Percentiles rank a stretch among this genome's conserved stretches.
These are phyloP conservation scores for Secale cereale DNA, from an alignment of 176 grass and related monocot species.

Conservation along the genomic window DNA sequence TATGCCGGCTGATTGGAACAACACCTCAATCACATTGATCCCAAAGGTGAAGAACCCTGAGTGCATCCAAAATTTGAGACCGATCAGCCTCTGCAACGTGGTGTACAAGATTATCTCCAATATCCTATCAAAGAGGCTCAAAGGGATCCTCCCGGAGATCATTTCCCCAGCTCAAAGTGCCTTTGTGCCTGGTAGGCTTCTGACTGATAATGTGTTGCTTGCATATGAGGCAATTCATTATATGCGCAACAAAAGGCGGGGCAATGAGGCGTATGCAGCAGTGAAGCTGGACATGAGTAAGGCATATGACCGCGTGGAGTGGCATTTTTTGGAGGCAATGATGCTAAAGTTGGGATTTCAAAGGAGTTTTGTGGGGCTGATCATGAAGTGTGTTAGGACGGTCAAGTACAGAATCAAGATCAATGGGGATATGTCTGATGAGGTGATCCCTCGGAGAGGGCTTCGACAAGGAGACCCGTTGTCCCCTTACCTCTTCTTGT, in stretches of 20 bases:
- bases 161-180: too few species aligned
- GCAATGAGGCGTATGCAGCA: neutral
- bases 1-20: neutral
- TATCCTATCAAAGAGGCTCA: neutral
- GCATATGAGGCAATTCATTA: neutral
- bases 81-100: neutral
- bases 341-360: neutral
- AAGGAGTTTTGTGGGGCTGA: too few species aligned
- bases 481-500: too few species aligned
- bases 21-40: neutral
- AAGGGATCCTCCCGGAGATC: too few species aligned
- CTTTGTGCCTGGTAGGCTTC: too few species aligned
- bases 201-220: neutral
- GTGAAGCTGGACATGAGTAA: neutral
- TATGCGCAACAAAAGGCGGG: neutral
- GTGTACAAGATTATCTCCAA: neutral
- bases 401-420: too few species aligned
- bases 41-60: neutral
- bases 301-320: neutral
- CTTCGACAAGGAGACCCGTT: too few species aligned
- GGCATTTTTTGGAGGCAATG: neutral
- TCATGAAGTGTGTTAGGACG: too few species aligned
- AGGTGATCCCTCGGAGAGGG: too few species aligned
- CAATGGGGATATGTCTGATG: too few species aligned
- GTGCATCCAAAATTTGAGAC: neutral